Evolutionary conservation across 2,329 filamentous ascomycete species (phyloP), one percentile per base, ranked within the genome.

Genomic region (Diaporthe capsici): DNA sequence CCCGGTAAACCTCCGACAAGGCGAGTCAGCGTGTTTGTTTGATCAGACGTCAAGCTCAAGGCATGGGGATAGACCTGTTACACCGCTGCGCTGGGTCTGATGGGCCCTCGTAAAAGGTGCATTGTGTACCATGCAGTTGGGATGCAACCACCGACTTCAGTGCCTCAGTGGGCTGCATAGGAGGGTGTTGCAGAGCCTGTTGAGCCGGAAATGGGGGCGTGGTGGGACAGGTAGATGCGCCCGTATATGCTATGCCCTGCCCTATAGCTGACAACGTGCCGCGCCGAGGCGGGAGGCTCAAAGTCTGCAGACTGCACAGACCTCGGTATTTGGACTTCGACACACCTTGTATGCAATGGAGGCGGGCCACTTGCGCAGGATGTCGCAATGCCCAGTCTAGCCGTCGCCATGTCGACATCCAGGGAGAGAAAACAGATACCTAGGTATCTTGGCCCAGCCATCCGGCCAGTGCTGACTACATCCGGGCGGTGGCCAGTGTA

Each of bases 31-130:
- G 4, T 42, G 65, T 70, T 28, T 55, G 65, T 55, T 70, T 70
- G 65, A 70, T 55, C 65, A 70, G 65, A 70, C 65, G n/a, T 42
- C 34, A 70, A 42, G 49, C 65, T 70, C 47, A 70, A 70, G 49
- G 65, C 65, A 55, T 42, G 65, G 28, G 31, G 13, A 28, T 39
- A 42, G 4, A 31, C 8, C 47, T 70, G 65, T 55, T 55, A 70
- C 65, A 70, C 65, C 34, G 65, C 34, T 25, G n/a, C 47, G 65
- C 34, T 55, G 49, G 49, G 47, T 55, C 65, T 70, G 31, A 49
- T 39, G 65, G 34, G 22, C n/a, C 65, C 25, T 55, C 37, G 22
- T 55, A 22, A 20, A 25, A 37, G n/a, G 34, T 70, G 65, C 65
- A 55, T 70, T 70, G 49, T 31, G 65, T 70, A 70, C 65, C 65